A percentile compares a stretch with the other conserved stretches of the same genome.
Evolutionary conservation across 768 basidiomycete genomes (phyloP).

Genomic region (Kondoa malvinella): DNA sequence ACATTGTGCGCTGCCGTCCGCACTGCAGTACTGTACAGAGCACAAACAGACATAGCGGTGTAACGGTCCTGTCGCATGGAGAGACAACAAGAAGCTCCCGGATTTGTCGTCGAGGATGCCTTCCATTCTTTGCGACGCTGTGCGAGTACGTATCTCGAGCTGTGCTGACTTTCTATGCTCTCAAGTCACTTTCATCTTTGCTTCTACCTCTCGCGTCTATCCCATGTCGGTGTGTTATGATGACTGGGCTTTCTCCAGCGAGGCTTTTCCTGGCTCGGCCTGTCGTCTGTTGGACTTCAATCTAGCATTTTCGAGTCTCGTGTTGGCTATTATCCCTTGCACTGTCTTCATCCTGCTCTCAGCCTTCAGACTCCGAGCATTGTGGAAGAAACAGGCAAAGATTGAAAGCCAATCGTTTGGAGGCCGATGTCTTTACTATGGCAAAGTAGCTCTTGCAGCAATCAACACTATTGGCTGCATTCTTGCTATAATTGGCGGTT

Average conservation of each 20-base stretch:
- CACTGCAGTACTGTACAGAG: too few relatives aligned
- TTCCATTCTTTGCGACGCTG: too few relatives aligned
- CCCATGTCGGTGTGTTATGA: background rate
- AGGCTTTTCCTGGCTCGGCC: background rate
- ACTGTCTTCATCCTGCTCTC: background rate
- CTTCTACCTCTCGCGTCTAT: too few relatives aligned
- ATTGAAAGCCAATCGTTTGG: background rate
- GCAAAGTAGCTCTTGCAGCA: background rate
- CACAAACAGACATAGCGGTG: too few relatives aligned
- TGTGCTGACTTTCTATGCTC: too few relatives aligned
- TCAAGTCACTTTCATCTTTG: too few relatives aligned
- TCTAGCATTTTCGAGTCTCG: background rate
- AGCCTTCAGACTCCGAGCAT: background rate
- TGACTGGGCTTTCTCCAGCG: background rate
- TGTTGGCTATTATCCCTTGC: background rate
- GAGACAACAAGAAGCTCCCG: too few relatives aligned
- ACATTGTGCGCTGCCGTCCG: too few relatives aligned
- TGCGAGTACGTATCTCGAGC: too few relatives aligned
- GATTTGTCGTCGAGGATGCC: too few relatives aligned
- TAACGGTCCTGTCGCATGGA: too few relatives aligned
- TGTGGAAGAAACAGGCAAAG: background rate
- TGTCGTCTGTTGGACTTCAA: background rate
- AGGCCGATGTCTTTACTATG: background rate
- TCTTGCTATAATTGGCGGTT: background rate
- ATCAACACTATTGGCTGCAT: background rate